Conservation (phyloP, 805 yeast genomes). For the Wickerhamiella alocasiicola region DNA sequence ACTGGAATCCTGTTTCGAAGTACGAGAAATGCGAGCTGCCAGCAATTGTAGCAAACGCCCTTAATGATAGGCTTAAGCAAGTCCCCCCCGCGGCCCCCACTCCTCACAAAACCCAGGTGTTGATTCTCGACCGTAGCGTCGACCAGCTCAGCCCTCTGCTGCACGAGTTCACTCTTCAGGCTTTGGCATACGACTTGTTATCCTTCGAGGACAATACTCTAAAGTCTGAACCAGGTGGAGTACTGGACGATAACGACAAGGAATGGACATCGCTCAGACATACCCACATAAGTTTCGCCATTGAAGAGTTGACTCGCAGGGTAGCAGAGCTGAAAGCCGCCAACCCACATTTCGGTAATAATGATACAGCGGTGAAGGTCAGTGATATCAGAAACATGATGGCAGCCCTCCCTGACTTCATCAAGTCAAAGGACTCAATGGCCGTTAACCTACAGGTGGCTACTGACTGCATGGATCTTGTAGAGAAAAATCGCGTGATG, state of each 20-base stretch:
- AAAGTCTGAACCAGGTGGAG: constrained; percentile 40
- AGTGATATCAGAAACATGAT: constrained; percentile 66
- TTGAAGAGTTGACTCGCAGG: constrained; percentile 44
- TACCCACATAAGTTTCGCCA: constrained; percentile 61
- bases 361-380: constrained; percentile 49
- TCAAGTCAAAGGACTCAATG: constrained; percentile 28
- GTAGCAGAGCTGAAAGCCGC: constrained; percentile 55
- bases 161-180: constrained; percentile 85
- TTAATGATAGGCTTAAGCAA: background rate
- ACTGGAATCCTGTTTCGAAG: constrained; percentile 33
- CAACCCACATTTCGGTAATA: constrained; percentile 64
- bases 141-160: constrained; percentile 74
- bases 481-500: constrained; percentile 46
- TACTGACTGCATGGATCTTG: constrained; percentile 50
- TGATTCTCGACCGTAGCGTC: constrained; percentile 71
- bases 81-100: background rate
- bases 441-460: constrained; percentile 29
- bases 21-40: constrained; percentile 30
- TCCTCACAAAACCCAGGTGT: constrained; percentile 34
- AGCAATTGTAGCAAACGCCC: constrained; percentile 6
- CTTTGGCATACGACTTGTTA: constrained; percentile 73
- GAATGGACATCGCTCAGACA: constrained; percentile 65
- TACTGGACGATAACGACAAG: constrained; percentile 47
- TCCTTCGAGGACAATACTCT: constrained; percentile 32
- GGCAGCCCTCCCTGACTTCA: constrained; percentile 29